Evolutionary conservation across 257 asterid genomes (phyloP), one percentile per base, ranked within the genome.

Genomic region (Ballota nigra): DNA sequence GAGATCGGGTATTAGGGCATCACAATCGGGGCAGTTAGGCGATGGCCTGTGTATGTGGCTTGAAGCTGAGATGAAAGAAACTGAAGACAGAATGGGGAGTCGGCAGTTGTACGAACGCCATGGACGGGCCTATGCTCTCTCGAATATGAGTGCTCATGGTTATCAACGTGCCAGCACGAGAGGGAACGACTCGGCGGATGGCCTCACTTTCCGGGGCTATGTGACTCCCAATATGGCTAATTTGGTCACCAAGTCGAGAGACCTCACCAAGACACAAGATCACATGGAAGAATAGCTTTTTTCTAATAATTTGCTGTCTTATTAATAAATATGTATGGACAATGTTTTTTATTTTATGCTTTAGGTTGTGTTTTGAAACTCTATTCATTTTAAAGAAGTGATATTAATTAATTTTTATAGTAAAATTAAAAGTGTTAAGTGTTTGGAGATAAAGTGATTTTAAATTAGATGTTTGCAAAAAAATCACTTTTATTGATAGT

Each of bases 111-210:
- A 85, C 11, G 70, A 74, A 6, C 63, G 62, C 1, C 23, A 74
- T 5, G 87, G 90, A 12, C 78, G 86, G 24, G 87, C 86, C 9
- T 85, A 76, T 36, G 73, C 78, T 8, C 72, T 74, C n/a, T 43
- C 78, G 2, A 70, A 63, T 55, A 74, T 74, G 73, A 66, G 52
- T 41, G 43, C 78, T 0, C 78, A 74, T 20, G 60, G 60, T 11
- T 11, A 5, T 1, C 78, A 74, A 6, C 19, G 78, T 53, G 78
- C 78, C 0, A 41, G 51, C 8, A 55, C 72, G 1, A 66, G 65
- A 65, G 78, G 75, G 75, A 26, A 66, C 24, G n/a, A 18, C 7
- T 6, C 29, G 15, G 22, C 29, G 24, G 52, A 34, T 18, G 31
- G 16, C 7, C 34, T 38, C 11, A 51, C 31, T 15, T 58, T 58